These are phyloP conservation scores for Spiraea crenata DNA, from an alignment of 331 rosid genomes.

Conservation along the genomic window DNA sequence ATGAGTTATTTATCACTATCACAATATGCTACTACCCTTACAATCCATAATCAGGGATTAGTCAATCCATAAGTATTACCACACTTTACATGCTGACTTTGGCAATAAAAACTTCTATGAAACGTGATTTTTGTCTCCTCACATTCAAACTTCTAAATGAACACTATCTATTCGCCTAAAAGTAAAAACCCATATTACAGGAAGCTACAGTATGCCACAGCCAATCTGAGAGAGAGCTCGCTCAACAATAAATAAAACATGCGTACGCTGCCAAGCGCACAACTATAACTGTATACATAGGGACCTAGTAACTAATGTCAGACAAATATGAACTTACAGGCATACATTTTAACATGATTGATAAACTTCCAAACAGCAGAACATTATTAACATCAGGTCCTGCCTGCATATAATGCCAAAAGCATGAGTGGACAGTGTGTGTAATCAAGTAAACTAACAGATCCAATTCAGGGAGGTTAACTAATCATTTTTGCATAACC, in stretches of 20 bases:
- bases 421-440: constrained; percentile 1
- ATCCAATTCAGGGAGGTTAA: not conserved
- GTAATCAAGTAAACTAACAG: constrained; percentile 1
- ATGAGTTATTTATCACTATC: not conserved
- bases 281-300: not conserved
- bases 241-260: not conserved
- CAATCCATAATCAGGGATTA: constrained; percentile 13
- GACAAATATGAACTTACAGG: constrained; percentile 23
- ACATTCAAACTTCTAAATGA: not conserved
- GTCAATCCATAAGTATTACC: not conserved
- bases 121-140: not conserved
- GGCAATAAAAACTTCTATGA: not conserved
- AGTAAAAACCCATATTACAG: not conserved
- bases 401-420: constrained; percentile 28
- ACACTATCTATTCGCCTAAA: not conserved
- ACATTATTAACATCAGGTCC: constrained; percentile 17
- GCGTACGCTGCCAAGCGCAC: not conserved
- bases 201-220: not conserved
- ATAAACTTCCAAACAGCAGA: constrained; percentile 25
- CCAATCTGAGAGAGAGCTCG: not conserved
- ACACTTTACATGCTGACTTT: not conserved
- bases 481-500: no score
- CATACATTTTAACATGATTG: constrained; percentile 17
- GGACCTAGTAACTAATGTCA: not conserved
- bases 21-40: constrained; percentile 1